Evolutionary conservation across 1,139 yeast genomes (phyloP), one percentile per base, ranked within the genome.

Genomic region (Zygotorulaspora mrakii): DNA sequence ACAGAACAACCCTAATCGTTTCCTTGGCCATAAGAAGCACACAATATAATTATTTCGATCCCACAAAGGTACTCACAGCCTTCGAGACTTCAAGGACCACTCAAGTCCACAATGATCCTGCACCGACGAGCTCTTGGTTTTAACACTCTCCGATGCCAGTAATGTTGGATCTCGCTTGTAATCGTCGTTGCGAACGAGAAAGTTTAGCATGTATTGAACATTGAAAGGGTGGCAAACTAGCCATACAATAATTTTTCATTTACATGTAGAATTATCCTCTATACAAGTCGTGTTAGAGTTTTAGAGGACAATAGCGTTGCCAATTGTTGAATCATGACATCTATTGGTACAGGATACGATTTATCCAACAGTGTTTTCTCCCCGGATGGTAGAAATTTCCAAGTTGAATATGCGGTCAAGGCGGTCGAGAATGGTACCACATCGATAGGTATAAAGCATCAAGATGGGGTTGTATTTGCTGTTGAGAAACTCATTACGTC

Each of bases 361-460:
- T 77, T 89, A 62, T 86, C 96, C 33, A 89, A 89, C 70, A 82
- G 94, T 69, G 95, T 88, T 46, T 84, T 84, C 59, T 68, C 77
- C 12, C 77, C 82, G 63, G 98, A 94, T 65, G 99, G 99, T 38
- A 79, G 98, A 68, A 91, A 89, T 67, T 94, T 94, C 69, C 99
- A 94, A 67, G 98, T 91, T 17, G 98, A 94, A 67, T 94, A 94
- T 58, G 99, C 99, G 31, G 75, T 84, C 62, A 94, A 94, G 65
- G 98, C 98, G 1, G 97, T 91, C 5, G 98, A 94, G 65, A 89
- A 88, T 60, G 96, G 96, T 31, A 94, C 96, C 10, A 91, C 98
- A 0, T 82, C 96, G 20, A 74, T 94, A 52, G 99, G 97, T 28
- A 82, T 94, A 61, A 84, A 85, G 62, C 87, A 86, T 66, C 77